These are phyloP conservation scores for Blastobotrys mokoenaii DNA, from an alignment of 805 yeast species.

Conservation along the genomic window DNA sequence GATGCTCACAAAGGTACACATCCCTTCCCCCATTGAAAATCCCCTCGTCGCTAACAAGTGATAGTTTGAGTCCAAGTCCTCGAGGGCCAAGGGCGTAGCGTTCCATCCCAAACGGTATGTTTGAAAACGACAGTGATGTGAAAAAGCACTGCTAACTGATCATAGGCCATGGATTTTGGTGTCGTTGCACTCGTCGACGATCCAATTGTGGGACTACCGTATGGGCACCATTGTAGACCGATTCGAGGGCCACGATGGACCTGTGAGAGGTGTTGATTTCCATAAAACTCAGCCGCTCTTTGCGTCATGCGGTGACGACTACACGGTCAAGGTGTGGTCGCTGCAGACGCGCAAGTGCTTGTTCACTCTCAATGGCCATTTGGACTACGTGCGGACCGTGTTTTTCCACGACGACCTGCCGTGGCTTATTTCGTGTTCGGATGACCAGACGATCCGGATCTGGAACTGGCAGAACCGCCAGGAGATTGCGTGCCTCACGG, in stretches of 20 bases:
- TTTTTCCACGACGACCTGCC: constrained; percentile 94
- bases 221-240: constrained; percentile 97
- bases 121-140: not conserved
- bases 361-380: constrained; percentile 85
- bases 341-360: constrained; percentile 82
- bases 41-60: constrained; percentile 2
- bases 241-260: constrained; percentile 97
- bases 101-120: constrained; percentile 76
- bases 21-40: not conserved
- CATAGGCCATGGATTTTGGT: constrained; percentile 89
- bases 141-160: not conserved
- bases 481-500: constrained; percentile 93
- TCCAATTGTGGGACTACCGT: constrained; percentile 98
- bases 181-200: constrained; percentile 94
- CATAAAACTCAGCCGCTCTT: constrained; percentile 98
- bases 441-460: constrained; percentile 96
- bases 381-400: constrained; percentile 91
- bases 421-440: constrained; percentile 93
- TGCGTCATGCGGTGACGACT: constrained; percentile 96
- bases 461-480: constrained; percentile 99
- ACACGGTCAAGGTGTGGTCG: constrained; percentile 93
- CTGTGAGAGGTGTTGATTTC: constrained; percentile 90
- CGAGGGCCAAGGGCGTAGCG: constrained; percentile 96
- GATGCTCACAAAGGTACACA: constrained; percentile 64
- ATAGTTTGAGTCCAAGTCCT: constrained; percentile 92